Evolutionary conservation across 78 protist species (phyloP).

Genomic region (Protostelium mycophagum): DNA sequence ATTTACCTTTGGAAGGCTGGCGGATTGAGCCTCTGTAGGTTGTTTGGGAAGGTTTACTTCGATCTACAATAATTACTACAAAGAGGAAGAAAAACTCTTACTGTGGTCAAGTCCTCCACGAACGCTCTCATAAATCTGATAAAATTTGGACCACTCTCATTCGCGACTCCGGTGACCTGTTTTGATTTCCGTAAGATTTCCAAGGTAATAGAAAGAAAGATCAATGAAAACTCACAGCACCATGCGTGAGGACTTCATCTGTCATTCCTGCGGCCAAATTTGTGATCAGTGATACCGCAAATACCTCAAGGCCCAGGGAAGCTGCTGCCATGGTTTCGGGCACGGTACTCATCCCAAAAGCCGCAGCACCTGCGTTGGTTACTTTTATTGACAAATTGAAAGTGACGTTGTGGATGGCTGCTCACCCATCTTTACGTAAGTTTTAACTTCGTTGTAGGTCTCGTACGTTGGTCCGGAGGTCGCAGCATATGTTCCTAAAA

Average conservation of each 20-base stretch:
- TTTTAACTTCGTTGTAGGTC: constrained; percentile 25
- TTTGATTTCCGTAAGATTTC: neutral
- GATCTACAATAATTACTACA: too few relatives aligned
- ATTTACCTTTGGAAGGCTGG: too few relatives aligned
- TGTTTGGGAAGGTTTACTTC: too few relatives aligned
- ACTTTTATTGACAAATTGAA: too few relatives aligned
- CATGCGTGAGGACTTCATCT: constrained; percentile 16
- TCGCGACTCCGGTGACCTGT: constrained; percentile 10
- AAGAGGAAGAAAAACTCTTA: neutral
- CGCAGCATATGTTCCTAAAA: constrained; percentile 2
- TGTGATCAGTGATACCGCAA: constrained; percentile 35
- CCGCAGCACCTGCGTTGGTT: constrained; percentile 7
- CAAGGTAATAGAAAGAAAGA: neutral
- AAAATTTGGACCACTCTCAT: neutral
- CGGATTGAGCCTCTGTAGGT: too few relatives aligned
- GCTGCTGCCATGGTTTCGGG: constrained; percentile 54
- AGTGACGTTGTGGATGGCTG: neutral
- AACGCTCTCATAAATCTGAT: neutral
- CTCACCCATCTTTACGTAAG: neutral
- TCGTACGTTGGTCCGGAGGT: constrained; percentile 46
- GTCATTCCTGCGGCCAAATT: constrained; percentile 49
- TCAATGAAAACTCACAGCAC: constrained; percentile 23
- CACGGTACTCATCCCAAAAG: constrained; percentile 54
- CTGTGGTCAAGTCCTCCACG: neutral
- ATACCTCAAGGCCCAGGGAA: constrained; percentile 32